These are phyloP conservation scores for Raddia guianensis DNA, from an alignment of 176 grass and related monocot genomes.

Conservation along the genomic window DNA sequence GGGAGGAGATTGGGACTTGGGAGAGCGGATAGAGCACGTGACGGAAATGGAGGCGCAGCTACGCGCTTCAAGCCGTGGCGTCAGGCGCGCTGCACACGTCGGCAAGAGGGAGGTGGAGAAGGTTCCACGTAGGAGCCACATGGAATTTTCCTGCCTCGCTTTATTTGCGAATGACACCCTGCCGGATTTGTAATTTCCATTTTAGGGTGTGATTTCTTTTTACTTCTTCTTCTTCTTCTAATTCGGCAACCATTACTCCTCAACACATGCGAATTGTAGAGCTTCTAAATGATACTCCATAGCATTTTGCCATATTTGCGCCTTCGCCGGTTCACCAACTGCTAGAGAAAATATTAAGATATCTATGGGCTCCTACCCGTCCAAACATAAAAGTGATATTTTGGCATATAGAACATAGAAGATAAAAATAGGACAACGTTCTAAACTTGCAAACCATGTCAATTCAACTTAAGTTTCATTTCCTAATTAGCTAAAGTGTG, in stretches of 20 bases:
- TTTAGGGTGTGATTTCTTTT: background rate
- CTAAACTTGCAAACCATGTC: background rate
- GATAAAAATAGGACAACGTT: too few species aligned
- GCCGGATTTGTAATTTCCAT: background rate
- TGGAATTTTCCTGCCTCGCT: background rate
- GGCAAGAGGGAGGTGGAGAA: conserved; percentile 7
- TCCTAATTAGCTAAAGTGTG: background rate
- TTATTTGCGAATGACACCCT: background rate
- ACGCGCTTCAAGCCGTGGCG: conserved; percentile 31
- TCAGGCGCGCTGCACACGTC: conserved; percentile 21
- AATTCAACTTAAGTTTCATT: background rate
- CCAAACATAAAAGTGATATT: too few species aligned
- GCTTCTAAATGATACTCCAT: background rate
- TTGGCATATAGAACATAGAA: background rate
- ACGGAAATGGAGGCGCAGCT: background rate
- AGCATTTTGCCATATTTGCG: background rate
- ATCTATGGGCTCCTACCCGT: background rate
- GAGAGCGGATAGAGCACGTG: background rate
- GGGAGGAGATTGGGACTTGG: background rate
- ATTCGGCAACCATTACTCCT: too few species aligned
- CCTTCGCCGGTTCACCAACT: background rate
- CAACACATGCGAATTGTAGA: background rate
- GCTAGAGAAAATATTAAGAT: background rate
- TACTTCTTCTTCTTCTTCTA: background rate
- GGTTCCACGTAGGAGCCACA: conserved; percentile 32